Evolutionary conservation across 345 rosid genomes (phyloP), one percentile per base, ranked within the genome.

Genomic region (Balakata baccata): DNA sequence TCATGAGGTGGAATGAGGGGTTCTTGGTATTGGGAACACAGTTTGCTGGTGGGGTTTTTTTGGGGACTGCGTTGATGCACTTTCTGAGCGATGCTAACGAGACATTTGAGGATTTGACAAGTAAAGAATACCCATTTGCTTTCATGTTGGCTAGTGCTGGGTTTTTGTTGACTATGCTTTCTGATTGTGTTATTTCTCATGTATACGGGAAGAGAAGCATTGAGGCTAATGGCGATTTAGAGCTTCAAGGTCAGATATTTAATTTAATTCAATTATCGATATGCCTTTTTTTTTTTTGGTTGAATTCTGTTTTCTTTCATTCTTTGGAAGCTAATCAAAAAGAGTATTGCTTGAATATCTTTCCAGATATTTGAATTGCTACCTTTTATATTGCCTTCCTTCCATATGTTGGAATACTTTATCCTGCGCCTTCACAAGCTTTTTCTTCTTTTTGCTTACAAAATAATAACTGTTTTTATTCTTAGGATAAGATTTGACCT

Each of bases 21-120:
- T 88, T 90, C 66, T 66, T 90, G 78, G 87, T 92, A 43, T 20
- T 90, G 56, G 96, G 98, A 41, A 94, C 97, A 13, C 94, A 90
- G 75, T 87, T 92, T 74, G 93, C 96, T 8, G 88, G 94, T 3
- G 96, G 97, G 6, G 96, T 92, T 73, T 94, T 94, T 63, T 78
- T 92, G n/a, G 97, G 88, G 45, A 92, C 98, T 9, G 94, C 88
- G 49, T 22, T 88, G 88, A 92, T 94, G 96, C 97, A 92, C 74
- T 94, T 92, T 75, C 76, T 92, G 77, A 79, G 87, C 7, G 97
- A 94, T 74, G 88, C 97, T 5, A 86, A 88, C 63, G 88, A 90
- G 75, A 90, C 90, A 25, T 92, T 94, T 47, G 74, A 53, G 22
- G 87, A 87, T 47, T 86, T 90, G 90, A 82, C 88, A 0, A 52